These are phyloP conservation scores for Suillus brevipes DNA, from an alignment of 768 basidiomycete genomes.

Conservation along the genomic window DNA sequence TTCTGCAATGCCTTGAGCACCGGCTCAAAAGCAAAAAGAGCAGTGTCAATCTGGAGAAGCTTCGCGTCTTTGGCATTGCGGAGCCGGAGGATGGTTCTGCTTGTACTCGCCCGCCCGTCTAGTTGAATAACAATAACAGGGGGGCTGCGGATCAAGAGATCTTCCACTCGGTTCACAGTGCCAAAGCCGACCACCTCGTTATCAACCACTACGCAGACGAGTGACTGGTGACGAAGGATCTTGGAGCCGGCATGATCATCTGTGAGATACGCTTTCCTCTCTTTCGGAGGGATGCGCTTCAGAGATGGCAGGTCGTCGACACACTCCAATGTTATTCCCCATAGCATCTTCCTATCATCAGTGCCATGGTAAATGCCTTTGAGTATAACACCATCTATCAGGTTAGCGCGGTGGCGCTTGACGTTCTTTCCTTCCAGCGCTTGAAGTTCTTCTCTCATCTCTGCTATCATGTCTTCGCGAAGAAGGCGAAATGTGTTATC, in stretches of 20 bases:
- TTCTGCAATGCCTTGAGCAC: constrained; percentile 52
- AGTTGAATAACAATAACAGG: constrained; percentile 53
- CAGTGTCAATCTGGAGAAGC: constrained; percentile 56
- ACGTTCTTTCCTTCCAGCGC: constrained; percentile 37
- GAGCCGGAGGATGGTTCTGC: constrained; percentile 38
- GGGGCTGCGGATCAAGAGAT: constrained; percentile 40
- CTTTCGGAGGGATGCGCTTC: constrained; percentile 27
- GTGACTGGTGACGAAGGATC: constrained; percentile 49
- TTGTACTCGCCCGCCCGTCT: constrained; percentile 40
- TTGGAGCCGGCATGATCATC: constrained; percentile 29
- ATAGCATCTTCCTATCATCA: constrained; percentile 24
- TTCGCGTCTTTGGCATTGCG: constrained; percentile 35
- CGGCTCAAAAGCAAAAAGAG: constrained; percentile 59
- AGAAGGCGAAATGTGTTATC: constrained; percentile 63
- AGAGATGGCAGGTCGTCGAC: constrained; percentile 35
- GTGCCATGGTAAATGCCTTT: constrained; percentile 34
- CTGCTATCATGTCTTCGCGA: constrained; percentile 56
- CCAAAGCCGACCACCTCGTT: constrained; percentile 51
- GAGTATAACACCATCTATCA: constrained; percentile 37
- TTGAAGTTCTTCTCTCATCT: constrained; percentile 52
- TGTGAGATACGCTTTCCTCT: constrained; percentile 36
- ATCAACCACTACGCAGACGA: constrained; percentile 49
- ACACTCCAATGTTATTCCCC: constrained; percentile 41
- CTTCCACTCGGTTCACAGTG: constrained; percentile 51
- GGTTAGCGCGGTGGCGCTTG: constrained; percentile 35